Conservation (phyloP, 768 basidiomycete species). For the Vishniacozyma victoriae region DNA sequence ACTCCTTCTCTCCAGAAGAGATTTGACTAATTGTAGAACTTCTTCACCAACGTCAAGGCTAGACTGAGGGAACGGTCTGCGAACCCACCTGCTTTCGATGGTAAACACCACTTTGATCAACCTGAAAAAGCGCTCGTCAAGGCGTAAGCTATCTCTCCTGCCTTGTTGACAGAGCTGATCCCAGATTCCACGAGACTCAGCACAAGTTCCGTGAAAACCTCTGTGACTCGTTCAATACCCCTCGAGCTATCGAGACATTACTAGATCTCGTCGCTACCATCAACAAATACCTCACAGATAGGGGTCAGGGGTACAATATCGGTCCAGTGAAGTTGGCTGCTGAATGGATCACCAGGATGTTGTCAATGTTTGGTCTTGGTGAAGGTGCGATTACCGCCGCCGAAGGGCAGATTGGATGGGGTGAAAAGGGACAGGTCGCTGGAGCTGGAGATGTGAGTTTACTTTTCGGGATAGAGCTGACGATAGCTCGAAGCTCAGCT, state of each 20-base stretch:
- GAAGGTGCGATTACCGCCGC: constrained; percentile 61
- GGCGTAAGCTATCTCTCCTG: neutral
- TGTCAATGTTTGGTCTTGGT: constrained; percentile 52
- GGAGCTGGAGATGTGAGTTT: constrained; percentile 48
- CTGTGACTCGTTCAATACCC: constrained; percentile 96
- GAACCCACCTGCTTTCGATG: constrained; percentile 37
- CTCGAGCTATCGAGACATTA: constrained; percentile 67
- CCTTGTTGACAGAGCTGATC: neutral
- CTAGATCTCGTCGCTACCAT: constrained; percentile 75
- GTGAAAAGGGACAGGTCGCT: constrained; percentile 52
- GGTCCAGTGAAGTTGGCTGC: constrained; percentile 57
- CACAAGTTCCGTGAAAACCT: constrained; percentile 73
- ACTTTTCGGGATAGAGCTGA: constrained; percentile 3
- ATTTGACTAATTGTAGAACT: constrained; percentile 60
- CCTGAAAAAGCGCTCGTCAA: constrained; percentile 56
- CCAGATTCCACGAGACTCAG: constrained; percentile 69
- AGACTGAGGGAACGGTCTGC: constrained; percentile 56
- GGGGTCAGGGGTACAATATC: constrained; percentile 51
- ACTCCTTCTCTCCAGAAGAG: neutral
- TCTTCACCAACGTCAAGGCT: constrained; percentile 83
- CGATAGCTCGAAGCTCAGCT: constrained; percentile 71
- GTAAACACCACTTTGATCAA: constrained; percentile 48
- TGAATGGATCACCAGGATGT: constrained; percentile 53
- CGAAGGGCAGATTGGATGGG: constrained; percentile 62
- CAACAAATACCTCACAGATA: constrained; percentile 69